Evolutionary conservation across 1,284 basidiomycete genomes (phyloP), one percentile per base, ranked within the genome.

Genomic region (Cerrena zonata): DNA sequence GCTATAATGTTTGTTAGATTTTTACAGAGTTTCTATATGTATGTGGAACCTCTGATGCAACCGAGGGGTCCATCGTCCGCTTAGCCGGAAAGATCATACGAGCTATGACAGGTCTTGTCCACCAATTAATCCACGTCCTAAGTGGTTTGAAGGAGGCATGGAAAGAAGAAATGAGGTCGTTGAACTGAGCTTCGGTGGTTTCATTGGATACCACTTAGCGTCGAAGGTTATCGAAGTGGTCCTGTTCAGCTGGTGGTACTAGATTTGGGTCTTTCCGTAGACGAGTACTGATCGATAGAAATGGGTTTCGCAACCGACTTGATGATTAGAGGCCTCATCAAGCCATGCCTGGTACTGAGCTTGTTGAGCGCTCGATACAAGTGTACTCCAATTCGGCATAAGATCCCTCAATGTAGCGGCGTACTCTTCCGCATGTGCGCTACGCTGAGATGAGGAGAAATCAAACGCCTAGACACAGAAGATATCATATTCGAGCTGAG

Each of bases 31-130:
- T n/a, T n/a, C n/a, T n/a, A n/a, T n/a, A n/a, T n/a, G n/a, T n/a
- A n/a, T n/a, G n/a, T n/a, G n/a, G n/a, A n/a, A n/a, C 15, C 54
- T n/a, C 58, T 57, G n/a, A 48, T 43, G n/a, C 56, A 53, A 51
- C 60, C 56, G 48, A 58, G 60, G 24, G 61, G 24, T 1, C 24
- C 50, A 44, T 51, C 40, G 45, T 51, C 38, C 55, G 51, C 37
- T 55, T 52, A 18, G 60, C 53, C 12, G 60, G 60, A 42, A 63
- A 63, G 21, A 59, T 58, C 59, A 63, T 60, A 5, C 59, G n/a
- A n/a, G n/a, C 56, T 19, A 61, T 51, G 13, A 49, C 27, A 2
- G 49, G 52, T 5, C 45, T 42, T 11, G 57, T 38, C 61, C 61
- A 62, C 61, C 61, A 62, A 12, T 34, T 12, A 2, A 63, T 40